Evolutionary conservation across 495 filamentous ascomycete species (phyloP), one percentile per base, ranked within the genome.

Genomic region (Talaromyces thailandensis): DNA sequence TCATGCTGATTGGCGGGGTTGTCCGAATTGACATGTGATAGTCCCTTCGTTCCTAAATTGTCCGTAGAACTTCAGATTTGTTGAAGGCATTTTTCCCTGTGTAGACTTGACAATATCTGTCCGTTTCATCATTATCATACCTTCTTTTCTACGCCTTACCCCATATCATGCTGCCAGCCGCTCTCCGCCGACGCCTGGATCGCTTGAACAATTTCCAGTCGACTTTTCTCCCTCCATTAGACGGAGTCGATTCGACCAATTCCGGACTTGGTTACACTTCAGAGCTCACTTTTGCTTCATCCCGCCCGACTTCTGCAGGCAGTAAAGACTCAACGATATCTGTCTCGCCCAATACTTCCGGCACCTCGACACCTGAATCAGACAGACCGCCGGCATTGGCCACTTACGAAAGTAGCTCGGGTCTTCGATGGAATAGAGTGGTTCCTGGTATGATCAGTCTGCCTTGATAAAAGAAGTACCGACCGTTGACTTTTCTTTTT

Each of bases 381-480:
- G 52, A 63, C 11, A 28, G 18, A 3, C 16, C 50, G 21, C 6
- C 21, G 6, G 51, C 29, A 8, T 18, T 66, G 12, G 28, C 66
- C 14, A 72, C 72, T 23, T 75, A 73, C 60, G 75, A 77, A 63
- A 64, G 62, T 9, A 65, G 67, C n/a, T 77, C 76, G 0, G 76
- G 76, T 1, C 52, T 79, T 40, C 67, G 66, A 43, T 79, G 76
- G 76, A 76, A 77, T 59, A 65, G 74, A 56, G 70, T 79, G 12
- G 62, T 71, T 29, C 73, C 75, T 26, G 76, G 76, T 79, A 66
- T 37, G 28, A 7, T 28, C 11, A 24, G 8, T n/a, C 56, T 35
- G 43, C 25, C 31, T 59, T 29, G 6, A 32, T 4, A 40, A 16
- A 40, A 23, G 2, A 11, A 37, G 21, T 58, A 8, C n/a, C 3